These are phyloP conservation scores for Sonneratia alba DNA, from an alignment of 345 rosid species.

Conservation along the genomic window DNA sequence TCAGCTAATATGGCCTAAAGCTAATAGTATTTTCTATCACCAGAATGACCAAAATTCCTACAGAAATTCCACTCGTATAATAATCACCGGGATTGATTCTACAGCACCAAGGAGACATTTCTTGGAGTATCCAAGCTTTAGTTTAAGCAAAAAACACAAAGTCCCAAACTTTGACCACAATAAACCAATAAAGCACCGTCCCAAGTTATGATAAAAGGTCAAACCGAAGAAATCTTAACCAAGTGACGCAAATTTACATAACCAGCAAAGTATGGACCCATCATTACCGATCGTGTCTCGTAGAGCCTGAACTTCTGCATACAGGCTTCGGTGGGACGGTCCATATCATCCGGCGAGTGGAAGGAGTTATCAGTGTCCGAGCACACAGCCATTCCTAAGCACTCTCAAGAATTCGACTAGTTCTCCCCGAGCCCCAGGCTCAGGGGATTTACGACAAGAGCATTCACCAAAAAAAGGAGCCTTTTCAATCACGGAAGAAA, in stretches of 20 bases:
- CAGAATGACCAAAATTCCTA: too few relatives aligned
- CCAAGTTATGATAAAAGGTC: not conserved
- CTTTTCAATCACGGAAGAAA: not conserved
- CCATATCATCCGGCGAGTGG: conserved; percentile 1
- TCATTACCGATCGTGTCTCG: conserved; percentile 63
- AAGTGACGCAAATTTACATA: not conserved
- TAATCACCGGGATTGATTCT: too few relatives aligned
- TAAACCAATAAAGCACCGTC: not conserved
- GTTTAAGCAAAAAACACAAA: not conserved
- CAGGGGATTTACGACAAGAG: conserved; percentile 44
- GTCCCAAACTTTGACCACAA: not conserved
- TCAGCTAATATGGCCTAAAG: not conserved
- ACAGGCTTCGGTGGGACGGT: conserved; percentile 11
- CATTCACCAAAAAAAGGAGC: conserved; percentile 32
- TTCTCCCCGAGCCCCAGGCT: conserved; percentile 72
- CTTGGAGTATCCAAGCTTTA: too few relatives aligned
- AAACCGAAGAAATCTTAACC: conserved; percentile 7
- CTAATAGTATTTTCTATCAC: not conserved
- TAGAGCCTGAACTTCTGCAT: conserved; percentile 72
- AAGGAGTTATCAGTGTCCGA: conserved; percentile 8
- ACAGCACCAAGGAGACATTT: too few relatives aligned
- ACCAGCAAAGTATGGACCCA: not conserved
- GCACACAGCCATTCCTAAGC: conserved; percentile 5
- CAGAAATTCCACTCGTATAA: too few relatives aligned
- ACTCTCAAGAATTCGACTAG: conserved; percentile 7